These are phyloP conservation scores for Spergularia azorica DNA, from an alignment of 179 eudicot species.

Conservation along the genomic window DNA sequence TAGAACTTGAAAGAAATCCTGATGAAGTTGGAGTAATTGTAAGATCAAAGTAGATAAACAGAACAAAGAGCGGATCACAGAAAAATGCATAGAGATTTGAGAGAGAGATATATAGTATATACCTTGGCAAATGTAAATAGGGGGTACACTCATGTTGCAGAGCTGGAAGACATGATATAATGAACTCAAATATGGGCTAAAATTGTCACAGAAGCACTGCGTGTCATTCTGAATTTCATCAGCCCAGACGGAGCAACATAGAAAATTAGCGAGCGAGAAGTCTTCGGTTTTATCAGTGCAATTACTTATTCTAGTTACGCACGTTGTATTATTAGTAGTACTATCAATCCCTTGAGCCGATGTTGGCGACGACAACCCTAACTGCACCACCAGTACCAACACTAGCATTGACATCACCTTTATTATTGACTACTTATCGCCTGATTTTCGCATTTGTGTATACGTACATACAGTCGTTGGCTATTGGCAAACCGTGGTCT, in stretches of 20 bases:
- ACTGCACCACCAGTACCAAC: neutral
- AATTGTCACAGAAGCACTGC: neutral
- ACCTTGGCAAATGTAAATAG: neutral
- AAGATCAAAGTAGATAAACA: too few relatives aligned
- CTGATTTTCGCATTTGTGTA: neutral
- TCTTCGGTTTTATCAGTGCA: neutral
- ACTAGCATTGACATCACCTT: neutral
- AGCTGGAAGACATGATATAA: neutral
- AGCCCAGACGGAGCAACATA: neutral
- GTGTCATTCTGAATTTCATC: neutral
- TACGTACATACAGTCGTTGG: too few relatives aligned
- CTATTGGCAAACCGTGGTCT: too few relatives aligned
- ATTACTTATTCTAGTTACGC: neutral
- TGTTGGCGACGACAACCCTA: neutral
- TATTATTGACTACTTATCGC: neutral
- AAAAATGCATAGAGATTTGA: too few relatives aligned
- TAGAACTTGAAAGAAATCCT: too few relatives aligned
- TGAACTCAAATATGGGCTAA: neutral
- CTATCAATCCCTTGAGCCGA: neutral
- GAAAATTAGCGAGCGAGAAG: neutral
- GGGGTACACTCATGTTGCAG: neutral
- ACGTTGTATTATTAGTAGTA: neutral
- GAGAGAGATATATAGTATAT: neutral
- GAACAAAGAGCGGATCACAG: too few relatives aligned
- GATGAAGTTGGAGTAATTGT: too few relatives aligned